A percentile compares a stretch with the other conserved stretches of the same genome.
Evolutionary conservation across 805 yeast genomes (phyloP).

Genomic region (Kodamaea fukazawae): DNA sequence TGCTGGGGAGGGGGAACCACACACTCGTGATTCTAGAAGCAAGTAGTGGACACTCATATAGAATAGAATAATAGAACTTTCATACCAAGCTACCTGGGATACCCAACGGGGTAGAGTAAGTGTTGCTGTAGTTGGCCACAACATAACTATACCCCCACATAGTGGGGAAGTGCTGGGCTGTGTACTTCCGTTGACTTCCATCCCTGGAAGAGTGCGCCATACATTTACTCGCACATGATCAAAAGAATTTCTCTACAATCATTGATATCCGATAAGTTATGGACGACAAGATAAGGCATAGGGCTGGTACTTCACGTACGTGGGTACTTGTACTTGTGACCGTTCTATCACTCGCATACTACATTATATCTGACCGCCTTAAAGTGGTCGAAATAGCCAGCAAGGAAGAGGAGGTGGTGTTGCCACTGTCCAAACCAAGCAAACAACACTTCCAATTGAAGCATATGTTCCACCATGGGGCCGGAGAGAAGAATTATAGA

Average conservation of each 20-base stretch:
- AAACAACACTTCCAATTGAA: conserved; percentile 32
- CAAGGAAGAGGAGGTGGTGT: too few relatives aligned
- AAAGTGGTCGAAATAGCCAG: too few relatives aligned
- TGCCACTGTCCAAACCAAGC: conserved; percentile 1
- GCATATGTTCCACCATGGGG: conserved; percentile 63
- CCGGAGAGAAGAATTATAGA: conserved; percentile 38
- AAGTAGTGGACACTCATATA: too few relatives aligned
- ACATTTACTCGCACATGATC: conserved; percentile 1
- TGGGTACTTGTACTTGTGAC: conserved; percentile 3
- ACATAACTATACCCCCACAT: too few relatives aligned
- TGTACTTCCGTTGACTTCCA: too few relatives aligned
- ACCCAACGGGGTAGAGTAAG: too few relatives aligned
- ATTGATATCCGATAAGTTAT: conserved; percentile 3
- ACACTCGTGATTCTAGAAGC: too few relatives aligned
- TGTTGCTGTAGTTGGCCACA: too few relatives aligned
- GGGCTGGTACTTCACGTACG: neutral
- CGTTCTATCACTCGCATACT: neutral
- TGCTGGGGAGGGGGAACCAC: too few relatives aligned
- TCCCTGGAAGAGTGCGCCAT: neutral
- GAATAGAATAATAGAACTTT: too few relatives aligned
- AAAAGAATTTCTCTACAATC: neutral
- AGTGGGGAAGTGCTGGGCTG: too few relatives aligned
- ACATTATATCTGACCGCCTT: neutral
- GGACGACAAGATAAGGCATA: conserved; percentile 4
- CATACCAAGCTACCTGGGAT: too few relatives aligned